Percentiles rank a stretch among this genome's conserved stretches.
phyloP scores from a whole-genome alignment of 2,329 filamentous ascomycete genomes.

The Penicillium sp. region DNA sequence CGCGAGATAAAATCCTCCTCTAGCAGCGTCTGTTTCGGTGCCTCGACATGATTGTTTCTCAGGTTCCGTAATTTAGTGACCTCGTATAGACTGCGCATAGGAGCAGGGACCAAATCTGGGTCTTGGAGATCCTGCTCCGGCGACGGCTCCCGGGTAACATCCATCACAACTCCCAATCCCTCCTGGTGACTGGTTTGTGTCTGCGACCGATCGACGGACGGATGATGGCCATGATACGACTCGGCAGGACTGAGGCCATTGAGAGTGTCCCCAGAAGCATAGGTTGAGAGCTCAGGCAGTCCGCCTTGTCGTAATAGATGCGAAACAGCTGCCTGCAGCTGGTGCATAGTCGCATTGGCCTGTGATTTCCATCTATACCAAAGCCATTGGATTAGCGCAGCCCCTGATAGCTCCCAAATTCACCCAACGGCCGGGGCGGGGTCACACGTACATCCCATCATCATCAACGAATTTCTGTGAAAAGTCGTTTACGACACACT shows the following conservation, averaged over 20 bases:
- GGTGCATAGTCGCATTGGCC: slow-evolving; percentile 43
- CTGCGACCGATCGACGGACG: slow-evolving; percentile 30
- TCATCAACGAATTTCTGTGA: slow-evolving; percentile 57
- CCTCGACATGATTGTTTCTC: slow-evolving; percentile 39
- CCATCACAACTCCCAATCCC: slow-evolving; percentile 35
- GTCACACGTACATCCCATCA: slow-evolving; percentile 49
- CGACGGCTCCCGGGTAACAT: slow-evolving; percentile 49
- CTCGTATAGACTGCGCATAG: slow-evolving; percentile 57
- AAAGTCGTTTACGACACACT: slow-evolving; percentile 57
- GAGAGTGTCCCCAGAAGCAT: slow-evolving; percentile 31
- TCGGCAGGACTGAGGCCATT: slow-evolving; percentile 30
- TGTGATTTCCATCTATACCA: slow-evolving; percentile 47
- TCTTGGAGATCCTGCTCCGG: slow-evolving; percentile 45
- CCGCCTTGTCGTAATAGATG: slow-evolving; percentile 47
- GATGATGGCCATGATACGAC: slow-evolving; percentile 29
- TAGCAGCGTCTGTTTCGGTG: slow-evolving; percentile 39
- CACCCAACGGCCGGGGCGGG: not conserved
- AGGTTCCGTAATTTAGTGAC: slow-evolving; percentile 52
- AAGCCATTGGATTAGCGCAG: slow-evolving; percentile 3
- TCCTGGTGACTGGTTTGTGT: slow-evolving; percentile 29
- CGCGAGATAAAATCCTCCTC: slow-evolving; percentile 53
- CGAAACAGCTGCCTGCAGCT: slow-evolving; percentile 48
- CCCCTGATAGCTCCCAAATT: not conserved
- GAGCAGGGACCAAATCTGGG: slow-evolving; percentile 48
- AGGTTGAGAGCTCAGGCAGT: slow-evolving; percentile 44